These are phyloP conservation scores for Penicillium brevicompactum DNA, from an alignment of 2,329 filamentous ascomycete genomes.

Conservation along the genomic window DNA sequence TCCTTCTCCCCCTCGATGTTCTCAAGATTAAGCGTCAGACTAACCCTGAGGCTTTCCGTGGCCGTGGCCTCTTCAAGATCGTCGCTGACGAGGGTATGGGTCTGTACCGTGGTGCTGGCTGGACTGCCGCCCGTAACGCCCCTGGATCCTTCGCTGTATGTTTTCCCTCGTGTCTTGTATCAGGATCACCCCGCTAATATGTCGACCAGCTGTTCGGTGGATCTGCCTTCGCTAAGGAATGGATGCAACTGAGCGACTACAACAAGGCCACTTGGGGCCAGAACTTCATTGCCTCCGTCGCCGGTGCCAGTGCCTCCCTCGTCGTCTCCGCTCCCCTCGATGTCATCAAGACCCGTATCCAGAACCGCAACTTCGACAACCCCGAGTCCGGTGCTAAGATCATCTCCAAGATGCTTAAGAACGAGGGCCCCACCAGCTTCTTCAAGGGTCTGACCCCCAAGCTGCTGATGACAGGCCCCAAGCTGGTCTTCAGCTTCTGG, in stretches of 20 bases:
- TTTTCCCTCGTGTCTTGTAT: slow-evolving; percentile 28
- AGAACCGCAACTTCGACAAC: slow-evolving; percentile 98
- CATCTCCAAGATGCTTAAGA: slow-evolving; percentile 85
- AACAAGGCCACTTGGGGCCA: slow-evolving; percentile 92
- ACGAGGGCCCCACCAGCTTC: slow-evolving; percentile 84
- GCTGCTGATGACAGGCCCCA: slow-evolving; percentile 98
- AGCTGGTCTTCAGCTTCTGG: slow-evolving; percentile 99
- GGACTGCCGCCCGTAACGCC: slow-evolving; percentile 96
- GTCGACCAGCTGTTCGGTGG: slow-evolving; percentile 81
- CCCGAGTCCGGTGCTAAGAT: slow-evolving; percentile 93
- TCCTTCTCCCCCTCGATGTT: slow-evolving; percentile 91
- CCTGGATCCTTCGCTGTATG: slow-evolving; percentile 93
- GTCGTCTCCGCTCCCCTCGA: slow-evolving; percentile 94
- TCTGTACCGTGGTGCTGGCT: slow-evolving; percentile 93
- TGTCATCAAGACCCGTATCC: slow-evolving; percentile 97
- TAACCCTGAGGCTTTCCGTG: slow-evolving; percentile 96
- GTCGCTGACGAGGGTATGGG: slow-evolving; percentile 93
- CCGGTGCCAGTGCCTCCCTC: slow-evolving; percentile 91
- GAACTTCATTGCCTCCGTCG: slow-evolving; percentile 96
- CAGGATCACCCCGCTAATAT: slow-evolving; percentile 3
- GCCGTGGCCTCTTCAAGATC: slow-evolving; percentile 86
- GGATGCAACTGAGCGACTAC: slow-evolving; percentile 88
- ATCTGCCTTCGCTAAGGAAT: slow-evolving; percentile 96
- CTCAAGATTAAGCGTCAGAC: slow-evolving; percentile 99
- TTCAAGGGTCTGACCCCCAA: slow-evolving; percentile 98